Percentiles rank a stretch among this genome's conserved stretches.
phyloP scores from a whole-genome alignment of 2,329 filamentous ascomycete genomes.

The Canariomyces notabilis region DNA sequence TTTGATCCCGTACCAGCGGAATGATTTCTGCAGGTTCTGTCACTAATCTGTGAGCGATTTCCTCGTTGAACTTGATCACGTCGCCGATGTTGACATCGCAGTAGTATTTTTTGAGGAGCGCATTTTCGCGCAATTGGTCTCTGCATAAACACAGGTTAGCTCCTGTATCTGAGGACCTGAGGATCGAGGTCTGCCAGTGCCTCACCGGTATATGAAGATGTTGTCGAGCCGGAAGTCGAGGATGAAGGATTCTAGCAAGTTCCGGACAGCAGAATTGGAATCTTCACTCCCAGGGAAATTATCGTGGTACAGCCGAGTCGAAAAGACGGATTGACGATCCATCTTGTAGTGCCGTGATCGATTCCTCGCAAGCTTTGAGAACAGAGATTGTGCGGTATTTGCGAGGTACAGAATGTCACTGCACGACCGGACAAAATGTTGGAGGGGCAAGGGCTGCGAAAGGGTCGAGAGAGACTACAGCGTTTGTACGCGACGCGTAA shows the following conservation, averaged over 20 bases:
- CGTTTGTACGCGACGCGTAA: constrained; percentile 24
- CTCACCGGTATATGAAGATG: constrained; percentile 87
- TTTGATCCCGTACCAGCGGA: constrained; percentile 60
- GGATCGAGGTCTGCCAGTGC: background rate
- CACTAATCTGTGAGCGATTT: constrained; percentile 82
- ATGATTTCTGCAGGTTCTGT: constrained; percentile 91
- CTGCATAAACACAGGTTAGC: constrained; percentile 45
- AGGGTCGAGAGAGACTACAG: constrained; percentile 15
- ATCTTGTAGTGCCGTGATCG: constrained; percentile 41
- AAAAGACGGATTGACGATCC: constrained; percentile 86
- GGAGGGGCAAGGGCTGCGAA: constrained; percentile 18
- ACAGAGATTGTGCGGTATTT: background rate
- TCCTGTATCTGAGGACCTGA: background rate
- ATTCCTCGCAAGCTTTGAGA: background rate
- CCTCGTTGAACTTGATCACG: constrained; percentile 92
- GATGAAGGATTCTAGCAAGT: constrained; percentile 82
- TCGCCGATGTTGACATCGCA: constrained; percentile 96
- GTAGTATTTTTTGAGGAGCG: constrained; percentile 87
- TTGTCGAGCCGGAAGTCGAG: constrained; percentile 93
- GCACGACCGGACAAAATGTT: background rate
- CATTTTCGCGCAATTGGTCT: constrained; percentile 93
- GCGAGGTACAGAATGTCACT: background rate
- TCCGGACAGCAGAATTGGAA: constrained; percentile 66
- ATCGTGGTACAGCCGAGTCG: constrained; percentile 72
- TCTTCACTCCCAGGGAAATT: constrained; percentile 63